Conservation (phyloP, 2,329 filamentous ascomycete genomes). For the Didymella keratinophila region DNA sequence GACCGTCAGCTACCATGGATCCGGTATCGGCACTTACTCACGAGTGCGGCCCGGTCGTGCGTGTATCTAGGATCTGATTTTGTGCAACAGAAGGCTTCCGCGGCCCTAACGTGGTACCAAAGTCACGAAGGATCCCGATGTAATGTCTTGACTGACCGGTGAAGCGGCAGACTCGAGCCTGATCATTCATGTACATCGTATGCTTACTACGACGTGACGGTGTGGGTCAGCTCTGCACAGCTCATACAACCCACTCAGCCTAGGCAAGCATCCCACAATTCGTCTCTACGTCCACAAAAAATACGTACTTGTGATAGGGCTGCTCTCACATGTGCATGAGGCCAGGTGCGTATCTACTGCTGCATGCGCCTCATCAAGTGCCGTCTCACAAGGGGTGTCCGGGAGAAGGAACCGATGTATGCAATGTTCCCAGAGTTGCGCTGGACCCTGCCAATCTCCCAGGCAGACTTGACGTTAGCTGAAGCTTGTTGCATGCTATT, state of each 20-base stretch:
- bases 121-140: background rate
- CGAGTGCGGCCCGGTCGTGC: too few relatives aligned
- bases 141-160: constrained; percentile 1
- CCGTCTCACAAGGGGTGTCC: background rate
- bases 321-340: background rate
- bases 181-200: background rate
- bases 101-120: background rate
- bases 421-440: background rate
- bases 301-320: background rate
- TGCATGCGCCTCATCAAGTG: background rate
- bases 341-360: background rate
- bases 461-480: background rate
- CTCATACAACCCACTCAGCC: background rate
- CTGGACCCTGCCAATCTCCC: background rate
- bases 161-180: background rate
- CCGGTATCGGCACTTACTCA: background rate
- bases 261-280: background rate
- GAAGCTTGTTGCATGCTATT: background rate
- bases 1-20: background rate
- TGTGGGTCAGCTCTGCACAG: background rate
- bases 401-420: background rate
- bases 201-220: background rate
- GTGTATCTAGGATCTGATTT: background rate
- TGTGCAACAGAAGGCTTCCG: background rate
- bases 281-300: background rate